These are phyloP conservation scores for Melampsora larici-populina DNA, from an alignment of 1,284 basidiomycete species.

Conservation along the genomic window DNA sequence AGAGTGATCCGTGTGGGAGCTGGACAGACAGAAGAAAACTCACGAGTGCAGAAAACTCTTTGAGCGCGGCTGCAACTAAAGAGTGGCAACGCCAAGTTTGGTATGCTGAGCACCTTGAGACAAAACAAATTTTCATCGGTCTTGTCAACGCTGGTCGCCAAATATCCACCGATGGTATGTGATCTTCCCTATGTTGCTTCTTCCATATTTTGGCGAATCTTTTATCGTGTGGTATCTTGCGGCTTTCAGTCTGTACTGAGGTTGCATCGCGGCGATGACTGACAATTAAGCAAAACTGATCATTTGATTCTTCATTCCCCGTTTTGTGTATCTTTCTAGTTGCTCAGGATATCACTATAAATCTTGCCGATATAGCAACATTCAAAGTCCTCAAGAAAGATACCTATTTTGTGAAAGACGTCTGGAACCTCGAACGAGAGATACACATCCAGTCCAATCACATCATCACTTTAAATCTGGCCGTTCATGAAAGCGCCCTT, in stretches of 20 bases:
- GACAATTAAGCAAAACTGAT: background rate
- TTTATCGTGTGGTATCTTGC: too few relatives aligned
- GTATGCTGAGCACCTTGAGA: constrained; percentile 9
- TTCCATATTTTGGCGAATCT: too few relatives aligned
- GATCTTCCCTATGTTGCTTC: too few relatives aligned
- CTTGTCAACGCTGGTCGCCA: constrained; percentile 30
- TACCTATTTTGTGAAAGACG: constrained; percentile 17
- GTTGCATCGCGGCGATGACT: background rate
- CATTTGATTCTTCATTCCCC: background rate
- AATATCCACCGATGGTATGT: constrained; percentile 19
- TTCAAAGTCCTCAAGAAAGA: background rate
- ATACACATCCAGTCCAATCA: too few relatives aligned
- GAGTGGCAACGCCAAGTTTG: constrained; percentile 30
- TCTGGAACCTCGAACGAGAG: background rate
- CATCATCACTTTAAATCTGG: background rate
- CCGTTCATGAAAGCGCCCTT: background rate
- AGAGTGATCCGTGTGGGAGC: constrained; percentile 10
- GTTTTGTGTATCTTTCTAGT: constrained; percentile 2
- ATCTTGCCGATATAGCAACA: background rate
- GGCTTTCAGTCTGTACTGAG: background rate
- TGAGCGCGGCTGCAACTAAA: background rate
- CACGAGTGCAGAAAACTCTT: background rate
- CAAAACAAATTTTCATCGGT: constrained; percentile 10
- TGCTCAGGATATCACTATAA: constrained; percentile 7
- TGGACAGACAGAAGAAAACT: background rate